A percentile compares a stretch with the other conserved stretches of the same genome.
Conservation (phyloP, 768 basidiomycete species). For the Vararia minispora region DNA sequence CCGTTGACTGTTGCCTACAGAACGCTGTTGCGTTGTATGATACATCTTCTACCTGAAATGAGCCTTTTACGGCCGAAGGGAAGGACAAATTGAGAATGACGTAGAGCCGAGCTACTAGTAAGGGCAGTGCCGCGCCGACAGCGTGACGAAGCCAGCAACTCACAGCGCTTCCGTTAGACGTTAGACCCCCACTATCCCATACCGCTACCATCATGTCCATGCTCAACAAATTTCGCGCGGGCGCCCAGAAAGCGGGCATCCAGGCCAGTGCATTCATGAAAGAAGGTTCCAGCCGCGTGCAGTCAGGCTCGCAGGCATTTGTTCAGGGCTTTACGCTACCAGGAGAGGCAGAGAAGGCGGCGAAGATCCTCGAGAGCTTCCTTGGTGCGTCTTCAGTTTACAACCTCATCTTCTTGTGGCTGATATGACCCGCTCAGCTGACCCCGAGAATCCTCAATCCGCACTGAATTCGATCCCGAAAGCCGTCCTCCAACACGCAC, state of each 20-base stretch:
- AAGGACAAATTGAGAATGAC: no score
- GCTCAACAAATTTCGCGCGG: constrained; percentile 70
- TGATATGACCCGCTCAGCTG: constrained; percentile 37
- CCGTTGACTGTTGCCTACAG: no score
- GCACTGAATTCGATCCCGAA: constrained; percentile 94
- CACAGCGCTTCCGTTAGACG: no score
- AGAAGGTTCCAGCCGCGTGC: constrained; percentile 54
- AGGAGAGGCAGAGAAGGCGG: constrained; percentile 90
- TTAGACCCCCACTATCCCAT: no score
- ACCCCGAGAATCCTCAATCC: constrained; percentile 78
- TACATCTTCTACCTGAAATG: no score
- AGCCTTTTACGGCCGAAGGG: no score
- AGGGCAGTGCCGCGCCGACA: no score
- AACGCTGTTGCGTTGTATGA: no score
- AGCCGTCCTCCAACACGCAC: constrained; percentile 76
- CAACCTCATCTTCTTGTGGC: background rate
- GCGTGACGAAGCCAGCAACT: no score
- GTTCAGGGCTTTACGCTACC: constrained; percentile 82
- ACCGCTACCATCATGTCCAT: constrained; percentile 46
- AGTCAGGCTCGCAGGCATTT: constrained; percentile 65
- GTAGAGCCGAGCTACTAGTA: no score
- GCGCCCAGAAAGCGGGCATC: constrained; percentile 71
- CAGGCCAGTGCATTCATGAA: constrained; percentile 72
- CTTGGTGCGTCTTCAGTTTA: constrained; percentile 43
- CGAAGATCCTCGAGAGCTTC: constrained; percentile 83